Conservation (phyloP, 345 rosid genomes). For the Salix arbutifolia region DNA sequence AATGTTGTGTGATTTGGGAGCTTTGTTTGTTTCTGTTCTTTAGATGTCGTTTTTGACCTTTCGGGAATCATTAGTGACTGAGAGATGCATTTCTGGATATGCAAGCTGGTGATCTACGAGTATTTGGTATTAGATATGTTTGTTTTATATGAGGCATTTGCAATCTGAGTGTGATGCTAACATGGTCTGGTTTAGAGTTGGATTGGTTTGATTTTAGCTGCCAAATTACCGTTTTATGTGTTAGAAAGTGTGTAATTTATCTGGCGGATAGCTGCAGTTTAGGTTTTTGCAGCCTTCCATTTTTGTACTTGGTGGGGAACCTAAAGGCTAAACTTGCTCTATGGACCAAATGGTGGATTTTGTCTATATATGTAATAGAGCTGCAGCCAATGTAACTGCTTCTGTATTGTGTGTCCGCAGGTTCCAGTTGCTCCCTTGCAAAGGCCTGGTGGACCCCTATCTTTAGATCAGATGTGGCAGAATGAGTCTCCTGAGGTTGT, state of each 20-base stretch:
- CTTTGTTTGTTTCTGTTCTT: background rate
- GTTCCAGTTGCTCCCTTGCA: conserved; percentile 64
- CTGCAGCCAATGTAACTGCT: background rate
- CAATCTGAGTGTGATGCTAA: background rate
- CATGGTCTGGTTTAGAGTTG: background rate
- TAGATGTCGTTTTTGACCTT: background rate
- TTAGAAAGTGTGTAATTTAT: background rate
- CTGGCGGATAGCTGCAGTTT: background rate
- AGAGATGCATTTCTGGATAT: background rate
- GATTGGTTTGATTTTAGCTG: background rate
- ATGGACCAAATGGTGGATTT: background rate
- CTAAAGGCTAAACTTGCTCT: background rate
- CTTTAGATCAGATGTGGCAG: conserved; percentile 42
- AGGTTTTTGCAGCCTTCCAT: background rate
- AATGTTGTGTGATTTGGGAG: background rate
- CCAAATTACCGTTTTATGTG: background rate
- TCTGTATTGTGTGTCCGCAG: conserved; percentile 32
- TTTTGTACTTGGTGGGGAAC: background rate
- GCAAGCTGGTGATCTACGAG: background rate
- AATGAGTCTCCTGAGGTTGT: conserved; percentile 44
- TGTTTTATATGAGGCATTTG: background rate
- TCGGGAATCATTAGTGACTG: background rate
- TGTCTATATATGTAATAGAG: background rate
- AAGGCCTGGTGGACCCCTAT: conserved; percentile 41
- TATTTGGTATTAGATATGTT: background rate